Conservation (phyloP, 805 yeast species). For the Wickerhamomyces strasburgensis region DNA sequence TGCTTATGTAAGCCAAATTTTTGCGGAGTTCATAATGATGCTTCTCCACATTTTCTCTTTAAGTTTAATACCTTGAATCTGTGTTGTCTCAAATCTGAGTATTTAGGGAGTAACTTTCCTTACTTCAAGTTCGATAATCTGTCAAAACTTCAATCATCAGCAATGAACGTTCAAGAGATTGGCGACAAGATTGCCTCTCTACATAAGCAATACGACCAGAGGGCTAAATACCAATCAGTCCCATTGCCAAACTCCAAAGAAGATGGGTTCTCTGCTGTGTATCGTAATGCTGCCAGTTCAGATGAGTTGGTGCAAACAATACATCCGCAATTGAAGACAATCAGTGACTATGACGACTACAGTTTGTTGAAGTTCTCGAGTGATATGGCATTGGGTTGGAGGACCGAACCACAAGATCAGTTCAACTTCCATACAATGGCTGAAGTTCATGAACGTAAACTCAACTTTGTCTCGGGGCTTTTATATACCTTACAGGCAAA, state of each 20-base stretch:
- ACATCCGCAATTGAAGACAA: conserved; percentile 40
- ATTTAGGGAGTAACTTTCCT: no score
- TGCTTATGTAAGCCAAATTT: no score
- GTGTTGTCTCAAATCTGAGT: no score
- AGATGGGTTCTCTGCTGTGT: conserved; percentile 39
- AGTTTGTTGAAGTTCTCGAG: conserved; percentile 31
- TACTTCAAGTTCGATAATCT: no score
- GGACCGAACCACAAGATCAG: conserved; percentile 28
- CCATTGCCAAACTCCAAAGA: conserved; percentile 30
- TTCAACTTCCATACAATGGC: conserved; percentile 35
- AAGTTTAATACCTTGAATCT: no score
- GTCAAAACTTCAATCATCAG: no score
- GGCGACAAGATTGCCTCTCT: neutral
- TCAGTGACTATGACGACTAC: conserved; percentile 35
- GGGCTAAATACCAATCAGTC: neutral
- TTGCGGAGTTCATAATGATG: no score
- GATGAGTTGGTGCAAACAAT: conserved; percentile 30
- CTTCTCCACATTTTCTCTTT: no score
- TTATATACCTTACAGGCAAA: neutral
- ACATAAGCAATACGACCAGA: neutral
- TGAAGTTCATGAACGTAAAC: conserved; percentile 27
- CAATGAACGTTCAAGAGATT: neutral
- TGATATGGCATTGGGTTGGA: conserved; percentile 32
- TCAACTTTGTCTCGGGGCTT: conserved; percentile 40
- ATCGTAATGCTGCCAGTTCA: conserved; percentile 35